phyloP scores from a whole-genome alignment of 129 eudicot genomes.

The Pseudognaphalium luteoalbum region DNA sequence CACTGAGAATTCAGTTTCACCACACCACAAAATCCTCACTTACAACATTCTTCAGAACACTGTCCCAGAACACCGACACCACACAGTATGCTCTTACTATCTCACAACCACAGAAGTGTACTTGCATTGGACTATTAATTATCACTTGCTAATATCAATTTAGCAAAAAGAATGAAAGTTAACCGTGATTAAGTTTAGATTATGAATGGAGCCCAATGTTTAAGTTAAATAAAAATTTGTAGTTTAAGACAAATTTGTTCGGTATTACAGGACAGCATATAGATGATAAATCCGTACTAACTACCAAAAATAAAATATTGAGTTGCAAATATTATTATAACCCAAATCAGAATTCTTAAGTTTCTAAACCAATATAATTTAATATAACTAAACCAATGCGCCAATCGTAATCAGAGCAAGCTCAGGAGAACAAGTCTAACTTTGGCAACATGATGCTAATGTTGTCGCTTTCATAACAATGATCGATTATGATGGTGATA shows the following conservation, averaged over 20 bases:
- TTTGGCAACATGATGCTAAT: conserved; percentile 13
- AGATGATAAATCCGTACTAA: conserved; percentile 1
- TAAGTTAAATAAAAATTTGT: background rate
- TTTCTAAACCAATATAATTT: background rate
- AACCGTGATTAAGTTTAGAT: background rate
- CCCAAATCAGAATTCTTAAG: conserved; percentile 1
- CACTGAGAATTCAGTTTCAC: too few relatives aligned
- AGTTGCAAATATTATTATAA: background rate
- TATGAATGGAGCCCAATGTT: background rate
- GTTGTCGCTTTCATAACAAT: background rate
- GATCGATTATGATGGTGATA: conserved; percentile 12
- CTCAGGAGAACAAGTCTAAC: background rate
- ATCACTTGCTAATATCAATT: background rate
- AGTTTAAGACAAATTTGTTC: conserved; percentile 21
- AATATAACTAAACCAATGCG: background rate
- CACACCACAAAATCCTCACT: too few relatives aligned
- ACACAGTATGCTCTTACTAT: too few relatives aligned
- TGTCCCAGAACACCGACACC: too few relatives aligned
- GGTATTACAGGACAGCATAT: conserved; percentile 17
- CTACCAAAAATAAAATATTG: background rate
- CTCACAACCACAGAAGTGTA: background rate
- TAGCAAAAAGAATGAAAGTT: background rate
- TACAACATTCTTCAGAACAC: too few relatives aligned
- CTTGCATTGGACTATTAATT: background rate
- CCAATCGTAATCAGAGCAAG: background rate